Evolutionary conservation across 1,284 basidiomycete species (phyloP).

Genomic region (Earliella scabrosa): DNA sequence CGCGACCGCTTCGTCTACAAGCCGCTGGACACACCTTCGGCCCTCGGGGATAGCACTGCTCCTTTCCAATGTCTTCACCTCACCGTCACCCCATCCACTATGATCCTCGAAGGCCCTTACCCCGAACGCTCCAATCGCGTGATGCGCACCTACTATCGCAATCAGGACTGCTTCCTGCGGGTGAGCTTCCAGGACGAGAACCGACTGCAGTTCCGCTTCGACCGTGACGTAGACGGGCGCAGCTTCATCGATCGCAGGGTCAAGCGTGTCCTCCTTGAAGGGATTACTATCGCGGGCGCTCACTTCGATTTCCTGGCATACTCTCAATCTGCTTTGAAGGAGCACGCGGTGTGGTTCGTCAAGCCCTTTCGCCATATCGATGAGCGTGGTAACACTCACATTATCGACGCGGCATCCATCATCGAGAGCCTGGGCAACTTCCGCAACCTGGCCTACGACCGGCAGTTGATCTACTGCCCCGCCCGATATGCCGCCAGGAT

Average conservation of each 20-base stretch:
- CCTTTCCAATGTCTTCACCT: slow-evolving; percentile 62
- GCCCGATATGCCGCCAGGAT: slow-evolving; percentile 74
- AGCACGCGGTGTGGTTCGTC: slow-evolving; percentile 63
- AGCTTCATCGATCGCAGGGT: slow-evolving; percentile 50
- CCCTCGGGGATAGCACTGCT: slow-evolving; percentile 5
- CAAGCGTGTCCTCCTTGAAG: slow-evolving; percentile 45
- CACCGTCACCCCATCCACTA: slow-evolving; percentile 61
- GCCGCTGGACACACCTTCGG: slow-evolving; percentile 4
- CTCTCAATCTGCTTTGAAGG: slow-evolving; percentile 57
- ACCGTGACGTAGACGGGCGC: slow-evolving; percentile 55
- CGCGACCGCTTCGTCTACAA: slow-evolving; percentile 31
- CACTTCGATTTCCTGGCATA: slow-evolving; percentile 60
- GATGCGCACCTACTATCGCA: slow-evolving; percentile 50
- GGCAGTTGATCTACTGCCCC: slow-evolving; percentile 56
- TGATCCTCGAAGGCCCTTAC: slow-evolving; percentile 62
- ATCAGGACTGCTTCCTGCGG: slow-evolving; percentile 63
- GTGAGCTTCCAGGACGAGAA: slow-evolving; percentile 68
- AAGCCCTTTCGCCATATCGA: slow-evolving; percentile 45
- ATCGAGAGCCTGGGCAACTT: slow-evolving; percentile 60
- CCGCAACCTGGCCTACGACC: slow-evolving; percentile 47
- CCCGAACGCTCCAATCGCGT: slow-evolving; percentile 71
- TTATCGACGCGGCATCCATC: slow-evolving; percentile 50
- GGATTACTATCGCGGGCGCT: slow-evolving; percentile 52
- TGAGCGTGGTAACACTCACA: slow-evolving; percentile 26
- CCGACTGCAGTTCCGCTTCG: slow-evolving; percentile 50